Base-by-base conservation (phyloP, 2,329 filamentous ascomycete genomes). In the Aspergillus uvarum region DNA sequence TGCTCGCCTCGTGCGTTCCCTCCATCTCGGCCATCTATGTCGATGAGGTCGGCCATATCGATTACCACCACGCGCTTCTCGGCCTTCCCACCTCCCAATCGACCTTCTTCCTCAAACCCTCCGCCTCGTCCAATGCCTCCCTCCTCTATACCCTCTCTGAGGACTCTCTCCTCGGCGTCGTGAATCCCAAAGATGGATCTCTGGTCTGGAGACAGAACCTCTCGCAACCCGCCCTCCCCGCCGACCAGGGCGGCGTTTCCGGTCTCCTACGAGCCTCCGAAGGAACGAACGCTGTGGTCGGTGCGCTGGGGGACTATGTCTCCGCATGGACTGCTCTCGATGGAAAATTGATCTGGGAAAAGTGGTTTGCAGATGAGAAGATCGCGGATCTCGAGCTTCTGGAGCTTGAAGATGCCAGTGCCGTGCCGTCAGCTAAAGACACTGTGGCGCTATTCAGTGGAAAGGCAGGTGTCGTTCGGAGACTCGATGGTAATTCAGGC, bases 101-200 rank as follows among this genome's bases (percentile, higher is more conserved):
- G 62, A 97, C 94, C 68, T 96, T 98, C 84, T 98, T 98, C 85
- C 92, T 97, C 79, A 89, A 88, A 68, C 94, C 95, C 44, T 85
- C 89, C 70, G 83, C 86, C 63, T 86, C 88, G 67, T 93, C 94
- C 63, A 92, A 91, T 76, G 93, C 93, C 38, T 94, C 91, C 56
- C 83, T 99, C 42, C 83, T 99, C 55, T 99, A 97, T 76, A 96
- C 95, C 0, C 80, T 98, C 49, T 96, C 91, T 65, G 91, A 97
- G 59, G 84, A 92, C 52, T 87, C 88, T 42, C 85, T 97, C 2
- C 77, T 99, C 19, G 95, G 91, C 52, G 94, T 94, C 1, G 84
- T 98, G 51, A 96, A 97, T 69, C 95, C 95, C 1, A 89, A 88
- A 72, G 93, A 89, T 71, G 94, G 95, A 19, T 83, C 85, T 2